These are phyloP conservation scores for Ganoderma lucidum DNA, from an alignment of 1,284 basidiomycete genomes.

Conservation along the genomic window DNA sequence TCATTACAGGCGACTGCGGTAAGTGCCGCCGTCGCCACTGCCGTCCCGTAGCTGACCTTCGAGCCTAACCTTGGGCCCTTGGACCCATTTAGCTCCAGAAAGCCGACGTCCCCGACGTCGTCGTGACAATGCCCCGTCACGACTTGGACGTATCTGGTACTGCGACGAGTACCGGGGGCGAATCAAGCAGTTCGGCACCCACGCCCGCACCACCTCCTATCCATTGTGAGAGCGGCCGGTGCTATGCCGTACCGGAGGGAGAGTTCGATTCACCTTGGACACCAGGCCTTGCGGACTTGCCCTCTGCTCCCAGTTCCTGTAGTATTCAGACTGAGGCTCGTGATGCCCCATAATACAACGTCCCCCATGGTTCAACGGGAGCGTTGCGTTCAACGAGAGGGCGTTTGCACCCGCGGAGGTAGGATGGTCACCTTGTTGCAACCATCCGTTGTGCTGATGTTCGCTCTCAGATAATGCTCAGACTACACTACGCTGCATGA, in stretches of 20 bases:
- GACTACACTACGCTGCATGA: background rate
- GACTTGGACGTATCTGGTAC: background rate
- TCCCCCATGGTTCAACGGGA: background rate
- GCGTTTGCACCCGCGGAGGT: background rate
- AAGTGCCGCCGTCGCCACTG: background rate
- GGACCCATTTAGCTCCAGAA: background rate
- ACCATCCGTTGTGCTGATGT: background rate
- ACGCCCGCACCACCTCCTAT: conserved; percentile 5
- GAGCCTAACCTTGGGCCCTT: background rate
- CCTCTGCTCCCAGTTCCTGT: background rate
- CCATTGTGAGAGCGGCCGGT: conserved; percentile 9
- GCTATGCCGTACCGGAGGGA: conserved; percentile 8
- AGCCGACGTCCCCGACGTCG: conserved; percentile 2
- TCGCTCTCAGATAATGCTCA: background rate
- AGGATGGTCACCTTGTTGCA: background rate
- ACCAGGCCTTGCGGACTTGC: conserved; percentile 5
- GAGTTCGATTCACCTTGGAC: conserved; percentile 8
- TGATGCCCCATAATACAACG: background rate
- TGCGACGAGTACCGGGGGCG: conserved; percentile 5
- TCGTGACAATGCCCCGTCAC: conserved; percentile 4
- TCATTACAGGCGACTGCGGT: conserved; percentile 6
- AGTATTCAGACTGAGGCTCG: background rate
- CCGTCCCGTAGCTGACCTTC: no score
- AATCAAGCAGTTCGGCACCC: background rate
- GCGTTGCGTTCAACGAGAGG: background rate